A percentile compares a stretch with the other conserved stretches of the same genome.
Conservation (phyloP, 139 green algal species). For the Chlamydomonas incerta region DNA sequence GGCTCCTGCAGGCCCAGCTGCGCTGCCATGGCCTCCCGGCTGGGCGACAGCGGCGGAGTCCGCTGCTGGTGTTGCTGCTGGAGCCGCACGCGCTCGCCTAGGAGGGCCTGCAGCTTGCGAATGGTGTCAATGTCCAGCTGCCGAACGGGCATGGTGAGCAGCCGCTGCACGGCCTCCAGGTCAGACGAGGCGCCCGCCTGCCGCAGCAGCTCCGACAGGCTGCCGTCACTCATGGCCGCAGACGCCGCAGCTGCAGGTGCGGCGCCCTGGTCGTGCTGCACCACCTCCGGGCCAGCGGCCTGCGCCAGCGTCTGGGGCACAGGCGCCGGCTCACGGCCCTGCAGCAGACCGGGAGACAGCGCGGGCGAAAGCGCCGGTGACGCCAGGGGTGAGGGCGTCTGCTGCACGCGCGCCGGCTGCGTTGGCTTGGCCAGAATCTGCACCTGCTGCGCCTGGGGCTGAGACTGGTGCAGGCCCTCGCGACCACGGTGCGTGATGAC, state of each 20-base stretch:
- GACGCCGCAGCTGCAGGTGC: too few species aligned
- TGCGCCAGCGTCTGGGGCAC: too few species aligned
- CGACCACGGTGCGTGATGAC: slow-evolving; percentile 8
- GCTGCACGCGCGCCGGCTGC: too few species aligned
- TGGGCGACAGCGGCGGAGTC: too few species aligned
- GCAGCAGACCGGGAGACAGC: too few species aligned
- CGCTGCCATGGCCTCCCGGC: too few species aligned
- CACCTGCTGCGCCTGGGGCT: background rate
- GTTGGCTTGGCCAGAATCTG: background rate
- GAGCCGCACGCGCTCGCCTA: background rate
- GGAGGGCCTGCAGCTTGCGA: background rate
- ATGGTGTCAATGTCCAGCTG: background rate
- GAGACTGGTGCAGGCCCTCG: background rate
- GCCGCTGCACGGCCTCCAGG: background rate
- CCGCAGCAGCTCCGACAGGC: background rate
- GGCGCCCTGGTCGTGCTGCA: too few species aligned
- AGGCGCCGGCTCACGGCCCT: too few species aligned
- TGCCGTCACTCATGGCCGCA: too few species aligned
- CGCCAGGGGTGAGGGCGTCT: too few species aligned
- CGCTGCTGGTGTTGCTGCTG: background rate
- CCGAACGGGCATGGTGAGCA: background rate
- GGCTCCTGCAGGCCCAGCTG: background rate
- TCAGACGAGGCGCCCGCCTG: background rate
- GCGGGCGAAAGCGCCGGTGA: too few species aligned
- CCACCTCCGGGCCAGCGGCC: background rate